These are phyloP conservation scores for Xylaria telfairii DNA, from an alignment of 495 filamentous ascomycete species.

Conservation along the genomic window DNA sequence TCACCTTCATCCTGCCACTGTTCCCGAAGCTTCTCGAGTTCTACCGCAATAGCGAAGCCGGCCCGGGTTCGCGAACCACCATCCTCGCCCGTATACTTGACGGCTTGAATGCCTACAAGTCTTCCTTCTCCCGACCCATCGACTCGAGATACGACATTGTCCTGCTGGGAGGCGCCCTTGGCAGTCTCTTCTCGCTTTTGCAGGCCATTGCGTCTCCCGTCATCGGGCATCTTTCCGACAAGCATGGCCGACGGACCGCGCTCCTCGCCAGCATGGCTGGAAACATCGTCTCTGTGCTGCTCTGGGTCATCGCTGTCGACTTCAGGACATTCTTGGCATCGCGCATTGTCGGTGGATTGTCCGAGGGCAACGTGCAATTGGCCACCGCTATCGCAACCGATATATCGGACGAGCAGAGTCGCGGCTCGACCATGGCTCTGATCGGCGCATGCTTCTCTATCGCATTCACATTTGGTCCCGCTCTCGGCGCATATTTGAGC, in stretches of 20 bases:
- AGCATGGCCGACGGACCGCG: slow-evolving; percentile 84
- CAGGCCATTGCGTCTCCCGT: slow-evolving; percentile 93
- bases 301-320: slow-evolving; percentile 92
- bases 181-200: slow-evolving; percentile 89
- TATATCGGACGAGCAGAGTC: slow-evolving; percentile 79
- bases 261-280: slow-evolving; percentile 93
- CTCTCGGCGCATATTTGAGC: slow-evolving; percentile 83
- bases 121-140: slow-evolving; percentile 89
- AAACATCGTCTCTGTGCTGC: slow-evolving; percentile 87
- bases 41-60: slow-evolving; percentile 76
- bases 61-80: slow-evolving; percentile 61
- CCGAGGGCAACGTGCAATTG: slow-evolving; percentile 96
- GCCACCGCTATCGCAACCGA: slow-evolving; percentile 97
- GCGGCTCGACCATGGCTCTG: slow-evolving; percentile 91
- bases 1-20: slow-evolving; percentile 96
- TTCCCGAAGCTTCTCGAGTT: slow-evolving; percentile 94
- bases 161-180: slow-evolving; percentile 90
- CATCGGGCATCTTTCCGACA: slow-evolving; percentile 88
- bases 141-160: slow-evolving; percentile 97
- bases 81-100: slow-evolving; percentile 78
- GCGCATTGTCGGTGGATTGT: slow-evolving; percentile 88
- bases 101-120: slow-evolving; percentile 94
- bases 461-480: slow-evolving; percentile 94
- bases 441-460: slow-evolving; percentile 97
- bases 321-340: slow-evolving; percentile 95